Evolutionary conservation across 768 basidiomycete species (phyloP), one percentile per base, ranked within the genome.

Genomic region (Paxillus ammoniavirescens): DNA sequence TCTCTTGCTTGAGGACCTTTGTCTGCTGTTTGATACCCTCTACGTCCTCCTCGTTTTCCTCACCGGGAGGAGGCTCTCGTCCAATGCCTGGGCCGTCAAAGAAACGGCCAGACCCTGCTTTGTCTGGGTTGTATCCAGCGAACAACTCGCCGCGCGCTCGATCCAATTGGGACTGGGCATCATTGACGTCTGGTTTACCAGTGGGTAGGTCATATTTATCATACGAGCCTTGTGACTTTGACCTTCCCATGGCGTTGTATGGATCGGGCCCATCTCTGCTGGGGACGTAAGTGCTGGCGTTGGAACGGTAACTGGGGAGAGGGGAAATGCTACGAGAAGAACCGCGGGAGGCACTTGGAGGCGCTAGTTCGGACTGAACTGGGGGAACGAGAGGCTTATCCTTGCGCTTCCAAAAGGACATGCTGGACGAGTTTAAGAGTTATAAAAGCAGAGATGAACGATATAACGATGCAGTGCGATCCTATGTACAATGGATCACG

Each of bases 11-110:
- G 56, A 89, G 68, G 64, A 82, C 90, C 52, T 86, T 81, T 55
- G 91, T 93, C 72, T 94, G 87, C 63, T 91, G 84, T 74, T 97
- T 98, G 73, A 99, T 98, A 23, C 87, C 92, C 73, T 99, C 96
- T 5, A 94, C 76, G 58, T 94, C 94, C 55, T 93, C 91, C 1
- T 93, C 91, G 48, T 82, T 84, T 66, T 89, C 87, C 65, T 88
- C 83, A 40, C 86, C 87, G 14, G 82, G 77, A 46, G 76, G 60
- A 35, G 82, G 80, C 33, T 79, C 77, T 30, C 62, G 67, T 33
- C 74, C 75, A 30, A 73, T 54, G 18, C 60, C 64, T 8, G 84
- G 83, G 0, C 83, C 86, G 62, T 90, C 87, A 54, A 84, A 81
- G 73, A 88, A 91, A 43, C 88, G 76, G 18, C 83, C 82, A 23